Evolutionary conservation across 2,329 filamentous ascomycete species (phyloP), one percentile per base, ranked within the genome.

Genomic region (Hysterium pulicare): DNA sequence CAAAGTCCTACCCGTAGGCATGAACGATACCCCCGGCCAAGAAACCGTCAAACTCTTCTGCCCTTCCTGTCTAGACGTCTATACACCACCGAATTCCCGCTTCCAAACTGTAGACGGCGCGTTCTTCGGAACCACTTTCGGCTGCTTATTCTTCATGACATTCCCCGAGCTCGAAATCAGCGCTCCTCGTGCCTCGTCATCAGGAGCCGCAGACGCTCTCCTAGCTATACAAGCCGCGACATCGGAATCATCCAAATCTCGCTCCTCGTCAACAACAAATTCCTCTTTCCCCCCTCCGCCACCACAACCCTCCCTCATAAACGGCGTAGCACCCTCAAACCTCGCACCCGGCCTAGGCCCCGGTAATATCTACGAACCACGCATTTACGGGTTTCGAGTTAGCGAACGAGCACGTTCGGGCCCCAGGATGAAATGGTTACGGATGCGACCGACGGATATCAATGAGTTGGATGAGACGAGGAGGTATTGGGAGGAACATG

Each of bases 41-140:
- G 91, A 98, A 62, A 98, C 93, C 0, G 93, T 98, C 61, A 98
- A 98, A 74, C 81, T 98, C 17, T 98, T 96, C 73, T 98, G 93
- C 66, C 93, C 93, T 2, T 90, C 88, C 48, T 98, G 93, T 69
- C 81, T 96, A 53, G 93, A 98, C 64, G 88, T 97, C 58, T 98
- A 97, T 69, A 93, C 93, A 0, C 93, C 93, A 3, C 93, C 93
- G 31, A 98, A 97, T 74, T 95, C 89, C 60, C 83, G 93, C 16
- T 98, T 97, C 66, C 93, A 97, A 69, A 91, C 89, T 2, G 93
- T 98, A 24, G 93, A 98, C 56, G 93, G 93, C 40, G 93, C 93
- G 35, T 98, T 97, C 74, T 98, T 98, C 62, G 93, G 93, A 36
- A 91, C 93, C 41, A 98, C 93, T 0, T 98, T 98, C 66, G 90